phyloP scores from a whole-genome alignment of 345 rosid genomes.

The Garcia nutans region DNA sequence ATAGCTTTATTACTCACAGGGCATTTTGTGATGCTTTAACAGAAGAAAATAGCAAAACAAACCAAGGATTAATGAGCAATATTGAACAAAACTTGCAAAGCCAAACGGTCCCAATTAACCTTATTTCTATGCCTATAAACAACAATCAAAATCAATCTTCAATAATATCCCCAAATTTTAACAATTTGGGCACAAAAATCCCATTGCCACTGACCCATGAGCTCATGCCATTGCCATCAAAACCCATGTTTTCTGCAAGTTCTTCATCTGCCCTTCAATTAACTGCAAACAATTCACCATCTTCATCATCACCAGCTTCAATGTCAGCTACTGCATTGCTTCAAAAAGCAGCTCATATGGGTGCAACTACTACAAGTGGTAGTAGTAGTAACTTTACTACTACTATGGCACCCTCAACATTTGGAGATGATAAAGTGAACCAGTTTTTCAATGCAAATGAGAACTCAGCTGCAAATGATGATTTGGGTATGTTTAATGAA shows the following conservation, averaged over 20 bases:
- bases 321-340: conserved; percentile 58
- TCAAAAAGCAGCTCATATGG: conserved; percentile 61
- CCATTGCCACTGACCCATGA: conserved; percentile 17
- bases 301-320: conserved; percentile 17
- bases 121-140: conserved; percentile 21
- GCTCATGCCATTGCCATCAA: conserved; percentile 20
- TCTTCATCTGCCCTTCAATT: conserved; percentile 28
- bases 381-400: conserved; percentile 21
- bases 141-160: conserved; percentile 17
- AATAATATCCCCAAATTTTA: conserved; percentile 17
- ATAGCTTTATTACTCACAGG: conserved; percentile 64
- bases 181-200: conserved; percentile 17
- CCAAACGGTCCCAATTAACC: conserved; percentile 15
- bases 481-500: conserved; percentile 25
- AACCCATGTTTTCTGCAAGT: conserved; percentile 19
- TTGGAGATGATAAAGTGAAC: conserved; percentile 16
- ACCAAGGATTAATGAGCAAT: conserved; percentile 19
- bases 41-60: conserved; percentile 41
- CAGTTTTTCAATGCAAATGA: conserved; percentile 27
- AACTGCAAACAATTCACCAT: conserved; percentile 11
- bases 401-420: conserved; percentile 34
- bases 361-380: conserved; percentile 33
- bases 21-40: conserved; percentile 69
- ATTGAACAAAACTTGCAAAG: conserved; percentile 16
- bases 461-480: conserved; percentile 10